Evolutionary conservation across 345 rosid species (phyloP).

Genomic region (Streptanthus diversifolius): DNA sequence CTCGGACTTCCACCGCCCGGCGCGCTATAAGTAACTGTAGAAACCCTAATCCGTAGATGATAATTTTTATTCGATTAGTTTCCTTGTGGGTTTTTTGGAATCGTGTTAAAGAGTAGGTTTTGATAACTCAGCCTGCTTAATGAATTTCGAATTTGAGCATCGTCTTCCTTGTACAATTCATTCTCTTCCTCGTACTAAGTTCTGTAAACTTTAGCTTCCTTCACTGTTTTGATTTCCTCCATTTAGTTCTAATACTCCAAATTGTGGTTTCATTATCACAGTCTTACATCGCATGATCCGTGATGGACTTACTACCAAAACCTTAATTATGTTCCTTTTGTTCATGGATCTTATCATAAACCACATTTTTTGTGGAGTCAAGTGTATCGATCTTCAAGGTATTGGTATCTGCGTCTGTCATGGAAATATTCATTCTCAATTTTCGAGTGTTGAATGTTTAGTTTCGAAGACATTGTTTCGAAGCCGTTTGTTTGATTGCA

Average conservation of each 20-base stretch:
- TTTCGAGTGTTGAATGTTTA: background rate
- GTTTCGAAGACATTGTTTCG: no score
- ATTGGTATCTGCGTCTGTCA: no score
- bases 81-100: background rate
- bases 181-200: background rate
- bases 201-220: no score
- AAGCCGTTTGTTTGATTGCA: no score
- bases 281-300: background rate
- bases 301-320: background rate
- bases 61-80: background rate
- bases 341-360: no score
- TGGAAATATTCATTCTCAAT: background rate
- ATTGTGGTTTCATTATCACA: background rate
- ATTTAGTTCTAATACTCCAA: no score
- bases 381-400: no score
- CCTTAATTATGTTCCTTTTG: no score
- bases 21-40: background rate
- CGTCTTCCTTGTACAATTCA: background rate
- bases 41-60: background rate
- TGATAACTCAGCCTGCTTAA: background rate
- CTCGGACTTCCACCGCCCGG: conserved; percentile 51
- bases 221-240: no score
- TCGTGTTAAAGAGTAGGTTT: background rate
- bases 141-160: background rate
- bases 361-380: no score